Conservation (phyloP, 352 stramenopile genomes). For the Globisporangium recalcitrans region DNA sequence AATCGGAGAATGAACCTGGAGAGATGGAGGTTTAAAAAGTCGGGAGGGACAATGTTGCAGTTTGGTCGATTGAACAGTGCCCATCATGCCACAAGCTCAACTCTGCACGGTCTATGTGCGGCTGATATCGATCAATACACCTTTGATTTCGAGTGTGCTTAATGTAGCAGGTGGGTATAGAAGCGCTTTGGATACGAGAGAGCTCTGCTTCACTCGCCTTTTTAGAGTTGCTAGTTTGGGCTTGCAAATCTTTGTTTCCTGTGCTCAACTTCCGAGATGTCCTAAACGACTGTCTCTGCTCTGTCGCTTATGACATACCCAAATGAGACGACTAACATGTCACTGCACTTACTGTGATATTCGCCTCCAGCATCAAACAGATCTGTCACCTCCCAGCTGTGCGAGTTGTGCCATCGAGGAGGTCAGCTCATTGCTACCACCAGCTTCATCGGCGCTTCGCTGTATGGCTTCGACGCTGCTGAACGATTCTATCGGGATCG, state of each 20-base stretch:
- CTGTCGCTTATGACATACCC: background rate
- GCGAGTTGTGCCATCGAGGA: too few relatives aligned
- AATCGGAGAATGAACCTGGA: background rate
- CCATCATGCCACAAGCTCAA: background rate
- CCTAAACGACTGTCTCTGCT: background rate
- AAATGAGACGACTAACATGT: background rate
- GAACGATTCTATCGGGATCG: too few relatives aligned
- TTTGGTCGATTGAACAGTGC: background rate
- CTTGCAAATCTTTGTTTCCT: background rate
- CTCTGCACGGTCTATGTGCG: background rate
- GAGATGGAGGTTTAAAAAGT: background rate
- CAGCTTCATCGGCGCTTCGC: background rate
- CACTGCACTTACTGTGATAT: background rate
- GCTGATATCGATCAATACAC: background rate
- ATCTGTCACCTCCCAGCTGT: too few relatives aligned
- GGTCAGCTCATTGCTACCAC: too few relatives aligned
- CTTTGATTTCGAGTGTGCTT: background rate
- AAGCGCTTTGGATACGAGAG: too few relatives aligned
- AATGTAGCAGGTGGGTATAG: background rate
- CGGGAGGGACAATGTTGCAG: background rate
- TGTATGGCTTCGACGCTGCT: too few relatives aligned
- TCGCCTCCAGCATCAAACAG: too few relatives aligned
- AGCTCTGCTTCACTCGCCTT: background rate
- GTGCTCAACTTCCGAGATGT: background rate
- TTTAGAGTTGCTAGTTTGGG: background rate